Conservation (phyloP, 345 rosid genomes). For the Populus alba region DNA sequence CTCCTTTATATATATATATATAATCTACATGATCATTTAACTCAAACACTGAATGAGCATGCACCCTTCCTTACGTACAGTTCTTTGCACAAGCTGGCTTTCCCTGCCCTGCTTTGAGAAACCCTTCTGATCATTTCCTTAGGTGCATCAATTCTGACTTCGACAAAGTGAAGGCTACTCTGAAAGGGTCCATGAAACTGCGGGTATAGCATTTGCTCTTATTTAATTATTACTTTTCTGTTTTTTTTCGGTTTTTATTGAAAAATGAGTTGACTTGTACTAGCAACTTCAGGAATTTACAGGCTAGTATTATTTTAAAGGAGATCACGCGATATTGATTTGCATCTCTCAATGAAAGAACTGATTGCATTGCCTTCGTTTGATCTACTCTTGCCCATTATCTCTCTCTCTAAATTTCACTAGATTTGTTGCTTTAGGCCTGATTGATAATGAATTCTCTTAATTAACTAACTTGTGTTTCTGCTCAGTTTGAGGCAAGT, state of each 20-base stretch:
- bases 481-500: conserved; percentile 52
- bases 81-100: conserved; percentile 96
- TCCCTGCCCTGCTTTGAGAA: conserved; percentile 92
- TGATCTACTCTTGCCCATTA: no score
- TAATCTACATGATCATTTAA: neutral
- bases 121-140: conserved; percentile 94
- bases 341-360: no score
- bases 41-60: neutral
- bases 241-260: no score
- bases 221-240: no score
- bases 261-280: no score
- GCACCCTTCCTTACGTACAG: conserved; percentile 29
- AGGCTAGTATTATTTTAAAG: no score
- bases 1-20: neutral
- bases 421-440: no score
- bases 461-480: neutral
- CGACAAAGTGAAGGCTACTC: conserved; percentile 89
- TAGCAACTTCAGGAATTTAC: no score
- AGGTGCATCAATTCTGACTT: conserved; percentile 90
- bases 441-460: no score
- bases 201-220: conserved; percentile 42
- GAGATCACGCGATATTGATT: no score
- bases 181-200: conserved; percentile 88
- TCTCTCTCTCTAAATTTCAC: no score
- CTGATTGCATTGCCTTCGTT: neutral